Evolutionary conservation across 2,329 filamentous ascomycete genomes (phyloP).

Genomic region (Fusarium sp.): DNA sequence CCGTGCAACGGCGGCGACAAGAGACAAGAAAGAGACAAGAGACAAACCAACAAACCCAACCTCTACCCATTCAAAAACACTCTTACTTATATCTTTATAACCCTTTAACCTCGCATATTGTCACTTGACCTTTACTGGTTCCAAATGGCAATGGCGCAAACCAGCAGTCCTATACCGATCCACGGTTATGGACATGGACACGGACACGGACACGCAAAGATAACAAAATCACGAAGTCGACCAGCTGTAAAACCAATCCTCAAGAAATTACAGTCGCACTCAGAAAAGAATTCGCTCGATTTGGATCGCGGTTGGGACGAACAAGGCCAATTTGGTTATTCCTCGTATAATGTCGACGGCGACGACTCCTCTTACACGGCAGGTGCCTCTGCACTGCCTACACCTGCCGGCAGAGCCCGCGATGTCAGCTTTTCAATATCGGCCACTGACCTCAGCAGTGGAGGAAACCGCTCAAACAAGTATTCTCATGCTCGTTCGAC

Average conservation of each 20-base stretch:
- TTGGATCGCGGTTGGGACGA: conserved; percentile 70
- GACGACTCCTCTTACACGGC: conserved; percentile 43
- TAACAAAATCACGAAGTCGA: conserved; percentile 60
- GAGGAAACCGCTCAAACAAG: conserved; percentile 51
- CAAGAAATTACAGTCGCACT: conserved; percentile 66
- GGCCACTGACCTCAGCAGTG: conserved; percentile 50
- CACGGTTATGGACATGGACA: conserved; percentile 39
- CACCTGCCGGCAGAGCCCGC: conserved; percentile 42
- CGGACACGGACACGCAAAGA: conserved; percentile 43
- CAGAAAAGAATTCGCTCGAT: conserved; percentile 72
- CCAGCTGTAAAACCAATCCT: conserved; percentile 70
- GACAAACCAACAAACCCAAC: conserved; percentile 25
- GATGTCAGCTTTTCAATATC: conserved; percentile 63
- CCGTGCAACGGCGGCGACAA: conserved; percentile 43
- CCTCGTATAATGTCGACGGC: conserved; percentile 46
- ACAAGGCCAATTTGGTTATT: conserved; percentile 54
- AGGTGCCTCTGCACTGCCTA: conserved; percentile 39
- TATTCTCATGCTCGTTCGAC: conserved; percentile 69
- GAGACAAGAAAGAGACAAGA: neutral
- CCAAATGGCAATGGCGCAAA: conserved; percentile 45
- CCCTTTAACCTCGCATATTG: neutral
- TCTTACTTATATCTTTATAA: neutral
- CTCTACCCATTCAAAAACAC: conserved; percentile 31
- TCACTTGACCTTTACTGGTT: conserved; percentile 9
- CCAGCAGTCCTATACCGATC: conserved; percentile 38